Evolutionary conservation across 305 asterid species (phyloP), one percentile per base, ranked within the genome.

Genomic region (Fraxinus dipetala): DNA sequence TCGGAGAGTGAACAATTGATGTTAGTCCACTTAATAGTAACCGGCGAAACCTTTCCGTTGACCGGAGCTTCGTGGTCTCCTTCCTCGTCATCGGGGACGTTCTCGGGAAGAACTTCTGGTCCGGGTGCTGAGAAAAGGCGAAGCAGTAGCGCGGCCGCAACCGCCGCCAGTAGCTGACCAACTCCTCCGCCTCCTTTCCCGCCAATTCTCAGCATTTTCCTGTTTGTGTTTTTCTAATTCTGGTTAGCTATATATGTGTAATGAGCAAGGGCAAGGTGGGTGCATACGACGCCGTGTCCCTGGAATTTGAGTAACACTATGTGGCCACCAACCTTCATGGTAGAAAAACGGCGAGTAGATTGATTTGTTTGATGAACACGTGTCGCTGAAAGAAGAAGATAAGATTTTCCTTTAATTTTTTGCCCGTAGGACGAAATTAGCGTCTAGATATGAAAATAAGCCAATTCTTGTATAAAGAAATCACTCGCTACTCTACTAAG

Each of bases 101-200:
- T 63, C 35, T 91, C 94, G 74, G 92, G 87, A 31, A 88, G 82
- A 31, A 88, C 72, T 83, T 81, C 95, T 61, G 93, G 94, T 8
- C 93, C 97, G 1, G 96, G 95, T 8, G 83, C 86, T 48, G 96
- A 89, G 88, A 95, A 86, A 48, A 94, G 82, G 75, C 99, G 97
- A 86, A 95, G 91, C 78, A 95, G 88, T 78, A 94, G 84, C 26
- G 97, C 94, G 72, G 96, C 98, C 86, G 96, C 97, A 0, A 86
- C 97, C 22, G 98, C 99, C 65, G 88, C 96, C 87, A 95, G 88
- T 38, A 95, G 83, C 88, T 93, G 96, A 77, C 96, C 99, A 3
- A 92, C 80, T 82, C 98, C 98, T 11, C 93, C 92, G 35, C 92
- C 83, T 73, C 85, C 91, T 87, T 91, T 91, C 84, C 93, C 94